Evolutionary conservation across 2,329 filamentous ascomycete genomes (phyloP), one percentile per base, ranked within the genome.

Genomic region (Aureobasidium mangrovei): DNA sequence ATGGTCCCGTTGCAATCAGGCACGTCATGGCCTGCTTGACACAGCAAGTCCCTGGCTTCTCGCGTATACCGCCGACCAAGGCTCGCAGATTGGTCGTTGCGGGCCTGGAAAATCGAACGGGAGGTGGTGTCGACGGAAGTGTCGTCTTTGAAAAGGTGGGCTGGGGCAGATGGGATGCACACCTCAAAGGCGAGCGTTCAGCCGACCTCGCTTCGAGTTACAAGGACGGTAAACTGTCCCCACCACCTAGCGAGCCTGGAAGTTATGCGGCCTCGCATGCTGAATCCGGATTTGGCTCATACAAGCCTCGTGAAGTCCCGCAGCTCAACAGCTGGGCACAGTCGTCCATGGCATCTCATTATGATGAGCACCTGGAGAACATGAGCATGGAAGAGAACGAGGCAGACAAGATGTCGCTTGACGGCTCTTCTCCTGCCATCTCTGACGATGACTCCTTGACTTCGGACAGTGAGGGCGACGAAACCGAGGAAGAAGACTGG

Each of bases 401-500:
- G 69, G 91, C 87, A 35, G 91, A 97, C 72, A 91, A 91, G 70
- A 97, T 97, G 91, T 96, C 91, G 58, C 79, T 89, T 46, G 86
- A 88, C 64, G 78, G 86, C 64, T 90, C 86, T 65, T 89, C 85
- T 32, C 74, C 74, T 38, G 61, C 77, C 69, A 71, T 84, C 74
- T 83, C 84, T 62, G 85, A 88, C 62, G 82, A 88, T 57, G 84
- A 86, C 60, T 62, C 61, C 18, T 58, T 60, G 32, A 64, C 60
- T 33, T 61, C 61, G 18, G 61, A 61, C 12, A 56, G 54, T 39
- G 61, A 60, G 8, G 70, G 74, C 59, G 89, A 95, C 65, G 80
- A 88, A 57, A 97, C 93, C 27, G 93, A 97, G 67, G 89, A 96
- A 67, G 91, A 97, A 70, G 91, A 97, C 71, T 96, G 91, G 91